phyloP scores from a whole-genome alignment of 2,329 filamentous ascomycete species.

The Geosmithia putterillii region DNA sequence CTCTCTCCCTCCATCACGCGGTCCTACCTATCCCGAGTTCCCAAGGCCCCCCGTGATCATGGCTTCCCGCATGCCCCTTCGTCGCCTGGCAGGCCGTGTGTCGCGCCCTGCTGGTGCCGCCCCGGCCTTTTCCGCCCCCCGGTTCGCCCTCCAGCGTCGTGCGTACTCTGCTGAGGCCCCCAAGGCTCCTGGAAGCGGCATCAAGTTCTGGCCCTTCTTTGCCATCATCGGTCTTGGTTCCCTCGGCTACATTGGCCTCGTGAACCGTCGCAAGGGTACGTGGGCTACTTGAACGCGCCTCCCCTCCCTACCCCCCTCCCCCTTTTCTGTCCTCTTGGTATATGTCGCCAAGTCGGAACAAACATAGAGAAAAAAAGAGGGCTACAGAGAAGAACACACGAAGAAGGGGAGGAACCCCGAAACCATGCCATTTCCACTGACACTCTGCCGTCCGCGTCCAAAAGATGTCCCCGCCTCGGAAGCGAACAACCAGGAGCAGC shows the following conservation, averaged over 20 bases:
- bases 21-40: neutral
- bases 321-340: no score
- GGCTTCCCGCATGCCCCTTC: constrained; percentile 17
- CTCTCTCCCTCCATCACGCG: neutral
- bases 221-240: constrained; percentile 33
- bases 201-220: constrained; percentile 50
- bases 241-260: constrained; percentile 35
- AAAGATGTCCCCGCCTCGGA: constrained; percentile 1
- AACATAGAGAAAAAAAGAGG: neutral
- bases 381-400: neutral
- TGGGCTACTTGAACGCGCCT: neutral
- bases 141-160: constrained; percentile 10
- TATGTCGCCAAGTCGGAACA: no score
- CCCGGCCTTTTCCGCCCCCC: constrained; percentile 3
- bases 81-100: constrained; percentile 11
- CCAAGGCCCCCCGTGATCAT: constrained; percentile 7
- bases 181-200: constrained; percentile 13
- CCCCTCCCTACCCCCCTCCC: no score
- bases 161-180: constrained; percentile 31
- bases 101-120: constrained; percentile 3
- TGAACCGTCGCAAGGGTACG: constrained; percentile 37
- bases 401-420: neutral
- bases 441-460: neutral
- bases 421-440: neutral
- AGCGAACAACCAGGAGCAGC: neutral